These are phyloP conservation scores for Hymenoscyphus occultus DNA, from an alignment of 2,329 filamentous ascomycete genomes.

Conservation along the genomic window DNA sequence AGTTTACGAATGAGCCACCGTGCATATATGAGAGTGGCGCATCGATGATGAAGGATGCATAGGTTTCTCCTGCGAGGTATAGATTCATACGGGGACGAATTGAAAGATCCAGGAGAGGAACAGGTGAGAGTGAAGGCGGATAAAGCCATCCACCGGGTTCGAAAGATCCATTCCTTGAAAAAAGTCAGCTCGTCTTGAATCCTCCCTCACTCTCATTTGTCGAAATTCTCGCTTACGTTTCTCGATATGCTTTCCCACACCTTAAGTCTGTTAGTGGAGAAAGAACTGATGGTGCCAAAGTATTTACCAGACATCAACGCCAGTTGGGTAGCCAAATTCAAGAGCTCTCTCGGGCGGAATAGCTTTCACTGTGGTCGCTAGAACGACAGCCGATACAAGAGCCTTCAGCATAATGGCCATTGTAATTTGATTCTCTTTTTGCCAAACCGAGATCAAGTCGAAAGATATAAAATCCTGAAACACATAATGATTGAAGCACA, in stretches of 20 bases:
- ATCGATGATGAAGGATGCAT: constrained; percentile 42
- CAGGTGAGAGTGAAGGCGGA: constrained; percentile 37
- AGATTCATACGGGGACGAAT: constrained; percentile 45
- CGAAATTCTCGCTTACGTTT: constrained; percentile 33
- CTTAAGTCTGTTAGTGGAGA: background rate
- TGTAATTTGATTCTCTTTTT: background rate
- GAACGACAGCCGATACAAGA: background rate
- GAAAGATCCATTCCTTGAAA: constrained; percentile 43
- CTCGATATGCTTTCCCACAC: constrained; percentile 44
- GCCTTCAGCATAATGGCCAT: background rate
- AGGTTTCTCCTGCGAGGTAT: constrained; percentile 42
- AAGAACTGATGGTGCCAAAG: background rate
- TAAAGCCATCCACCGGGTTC: constrained; percentile 46
- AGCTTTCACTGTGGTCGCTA: background rate
- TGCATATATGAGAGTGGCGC: constrained; percentile 39
- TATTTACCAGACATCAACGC: constrained; percentile 42
- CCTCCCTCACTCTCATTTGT: background rate
- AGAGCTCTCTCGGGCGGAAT: constrained; percentile 23
- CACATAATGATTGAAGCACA: background rate
- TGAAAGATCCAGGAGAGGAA: constrained; percentile 40
- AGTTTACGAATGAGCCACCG: constrained; percentile 35
- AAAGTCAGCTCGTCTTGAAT: constrained; percentile 7
- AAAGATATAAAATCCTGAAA: background rate
- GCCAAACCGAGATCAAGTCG: background rate
- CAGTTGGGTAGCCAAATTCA: constrained; percentile 40